Conservation (phyloP, 2,329 filamentous ascomycete species). For the Paramyrothecium roridum region DNA sequence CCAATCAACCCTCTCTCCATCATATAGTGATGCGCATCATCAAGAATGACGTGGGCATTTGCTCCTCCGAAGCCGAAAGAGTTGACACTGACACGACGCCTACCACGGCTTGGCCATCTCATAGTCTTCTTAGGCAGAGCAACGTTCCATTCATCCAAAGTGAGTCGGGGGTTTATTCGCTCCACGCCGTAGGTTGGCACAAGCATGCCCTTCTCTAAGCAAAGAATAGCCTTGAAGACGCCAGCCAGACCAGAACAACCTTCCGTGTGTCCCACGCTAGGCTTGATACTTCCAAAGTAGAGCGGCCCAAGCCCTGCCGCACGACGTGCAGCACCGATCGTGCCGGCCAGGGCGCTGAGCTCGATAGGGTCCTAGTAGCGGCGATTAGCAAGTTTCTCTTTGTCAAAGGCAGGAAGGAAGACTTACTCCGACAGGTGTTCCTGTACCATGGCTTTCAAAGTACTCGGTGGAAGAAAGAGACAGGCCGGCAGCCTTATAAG, state of each 20-base stretch:
- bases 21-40: slow-evolving; percentile 11
- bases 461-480: slow-evolving; percentile 18
- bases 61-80: slow-evolving; percentile 44
- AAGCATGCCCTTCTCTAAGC: no score
- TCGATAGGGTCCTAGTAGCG: slow-evolving; percentile 5
- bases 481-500: slow-evolving; percentile 22
- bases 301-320: background rate
- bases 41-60: slow-evolving; percentile 38
- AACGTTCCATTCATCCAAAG: no score
- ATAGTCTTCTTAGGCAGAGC: background rate
- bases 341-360: slow-evolving; percentile 2
- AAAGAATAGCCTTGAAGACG: no score
- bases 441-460: slow-evolving; percentile 26
- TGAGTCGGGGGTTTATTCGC: no score
- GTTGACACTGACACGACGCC: slow-evolving; percentile 27
- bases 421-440: slow-evolving; percentile 6
- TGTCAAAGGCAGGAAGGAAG: no score
- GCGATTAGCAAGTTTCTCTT: no score
- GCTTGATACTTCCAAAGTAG: no score
- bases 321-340: background rate
- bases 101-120: background rate
- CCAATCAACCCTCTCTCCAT: background rate
- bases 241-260: no score
- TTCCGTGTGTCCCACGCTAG: no score
- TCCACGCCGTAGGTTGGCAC: no score